Evolutionary conservation across 495 filamentous ascomycete species (phyloP).

Genomic region (Neurospora cerealis): DNA sequence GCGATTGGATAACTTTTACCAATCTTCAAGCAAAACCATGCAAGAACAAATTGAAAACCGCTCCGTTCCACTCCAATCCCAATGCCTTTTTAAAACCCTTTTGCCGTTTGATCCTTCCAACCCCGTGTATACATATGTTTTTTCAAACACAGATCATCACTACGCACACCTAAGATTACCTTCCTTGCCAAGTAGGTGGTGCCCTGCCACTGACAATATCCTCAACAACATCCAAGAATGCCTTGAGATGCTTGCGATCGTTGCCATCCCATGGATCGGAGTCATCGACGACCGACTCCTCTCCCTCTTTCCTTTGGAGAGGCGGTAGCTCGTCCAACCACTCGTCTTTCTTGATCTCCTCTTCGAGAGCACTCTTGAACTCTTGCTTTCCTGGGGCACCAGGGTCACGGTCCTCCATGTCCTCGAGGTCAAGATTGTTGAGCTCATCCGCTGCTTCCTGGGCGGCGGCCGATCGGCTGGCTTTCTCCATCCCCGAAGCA

Average conservation of each 20-base stretch:
- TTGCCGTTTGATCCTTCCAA: not conserved
- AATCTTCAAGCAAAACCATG: not conserved
- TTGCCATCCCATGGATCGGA: not conserved
- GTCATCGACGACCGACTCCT: not conserved
- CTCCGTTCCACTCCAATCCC: not conserved
- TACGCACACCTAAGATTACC: not conserved
- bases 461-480: not conserved
- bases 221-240: not conserved
- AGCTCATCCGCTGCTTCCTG: not conserved
- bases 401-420: not conserved
- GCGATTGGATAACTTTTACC: not conserved
- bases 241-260: not conserved
- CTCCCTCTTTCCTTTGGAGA: not conserved
- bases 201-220: not conserved
- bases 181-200: not conserved
- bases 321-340: not conserved
- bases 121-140: not conserved
- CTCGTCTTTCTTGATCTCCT: not conserved
- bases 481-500: no score
- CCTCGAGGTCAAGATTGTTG: not conserved
- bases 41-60: not conserved
- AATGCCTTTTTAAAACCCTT: not conserved
- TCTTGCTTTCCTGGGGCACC: not conserved
- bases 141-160: not conserved
- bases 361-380: not conserved